Percentiles rank a stretch among this genome's conserved stretches.
phyloP scores from a whole-genome alignment of 768 basidiomycete species.

The Suillus spraguei region DNA sequence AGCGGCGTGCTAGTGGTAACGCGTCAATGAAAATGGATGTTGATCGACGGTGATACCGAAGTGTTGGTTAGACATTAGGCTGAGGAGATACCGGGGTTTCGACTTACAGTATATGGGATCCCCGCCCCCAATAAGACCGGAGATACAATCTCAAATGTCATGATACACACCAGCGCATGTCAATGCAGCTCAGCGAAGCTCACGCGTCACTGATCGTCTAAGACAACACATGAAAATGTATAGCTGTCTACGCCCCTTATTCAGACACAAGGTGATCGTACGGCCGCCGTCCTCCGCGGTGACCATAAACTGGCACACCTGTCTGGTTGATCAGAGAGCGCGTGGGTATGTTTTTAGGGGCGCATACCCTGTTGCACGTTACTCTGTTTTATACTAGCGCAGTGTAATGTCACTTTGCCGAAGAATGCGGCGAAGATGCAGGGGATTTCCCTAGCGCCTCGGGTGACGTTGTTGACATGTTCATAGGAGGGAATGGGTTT shows the following conservation, averaged over 20 bases:
- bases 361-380: slow-evolving; percentile 9
- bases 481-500: not conserved
- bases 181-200: slow-evolving; percentile 8
- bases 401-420: slow-evolving; percentile 8
- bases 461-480: not conserved
- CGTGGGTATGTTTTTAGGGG: slow-evolving; percentile 3
- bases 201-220: slow-evolving; percentile 1
- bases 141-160: slow-evolving; percentile 9
- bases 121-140: slow-evolving; percentile 6
- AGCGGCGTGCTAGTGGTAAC: slow-evolving; percentile 42
- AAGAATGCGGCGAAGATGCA: slow-evolving; percentile 6
- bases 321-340: slow-evolving; percentile 1
- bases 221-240: slow-evolving; percentile 6
- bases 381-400: not conserved
- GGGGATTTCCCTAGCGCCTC: slow-evolving; percentile 5
- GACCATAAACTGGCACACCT: not conserved
- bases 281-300: slow-evolving; percentile 3
- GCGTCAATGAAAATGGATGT: slow-evolving; percentile 31
- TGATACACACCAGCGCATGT: slow-evolving; percentile 10
- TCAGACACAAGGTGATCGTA: not conserved
- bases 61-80: slow-evolving; percentile 6
- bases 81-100: slow-evolving; percentile 34
- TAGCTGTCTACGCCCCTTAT: not conserved
- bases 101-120: not conserved
- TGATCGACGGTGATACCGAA: slow-evolving; percentile 29